Base-by-base conservation (phyloP, 768 basidiomycete species). In the Auriscalpium vulgare region DNA sequence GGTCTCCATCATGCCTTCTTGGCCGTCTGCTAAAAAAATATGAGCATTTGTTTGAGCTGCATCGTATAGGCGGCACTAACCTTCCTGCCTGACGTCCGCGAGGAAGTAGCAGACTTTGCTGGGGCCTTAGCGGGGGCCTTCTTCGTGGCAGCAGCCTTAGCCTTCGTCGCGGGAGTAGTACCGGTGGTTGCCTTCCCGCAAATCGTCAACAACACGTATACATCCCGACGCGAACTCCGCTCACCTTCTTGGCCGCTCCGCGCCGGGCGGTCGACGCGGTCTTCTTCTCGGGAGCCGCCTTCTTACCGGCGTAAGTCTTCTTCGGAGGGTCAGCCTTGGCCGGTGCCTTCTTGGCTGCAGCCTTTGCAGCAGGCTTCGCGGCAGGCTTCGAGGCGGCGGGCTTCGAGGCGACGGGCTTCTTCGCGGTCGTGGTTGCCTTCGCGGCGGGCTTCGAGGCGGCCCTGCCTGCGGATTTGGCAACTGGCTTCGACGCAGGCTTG, bases 161-260 rank as follows among this genome's bases (percentile, higher is more conserved):
- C 59, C 61, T 67, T 68, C 29, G 62, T 54, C 37, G 77, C 64
- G 23, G 78, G 63, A 10, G 71, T 73, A 0, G 74, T 71, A 9
- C 83, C 81, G 40, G 79, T 84, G 23, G 77, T 72, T 59, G 75
- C 73, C 84, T 85, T 61, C n/a, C 19, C 37, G 16, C 52, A n/a
- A 8, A 61, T 35, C 45, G 19, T 61, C 45, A n/a, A 16, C 7
- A 29, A 29, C 29, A 29, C 29, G 29, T 29, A 7, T 29, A 29
- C 29, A 21, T 29, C 29, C 29, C 29, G 29, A 5, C 29, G 29
- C 29, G 4, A 11, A 36, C 38, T 16, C 19, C 1, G 58, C 61
- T 38, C 46, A 83, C 83, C 81, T 87, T 88, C 77, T 88, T 88
- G 9, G 78, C 81, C 1, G 75, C 47, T 36, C 76, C 81, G 37